Evolutionary conservation across 1,284 basidiomycete genomes (phyloP), one percentile per base, ranked within the genome.

Genomic region (Ceratobasidium sp.): DNA sequence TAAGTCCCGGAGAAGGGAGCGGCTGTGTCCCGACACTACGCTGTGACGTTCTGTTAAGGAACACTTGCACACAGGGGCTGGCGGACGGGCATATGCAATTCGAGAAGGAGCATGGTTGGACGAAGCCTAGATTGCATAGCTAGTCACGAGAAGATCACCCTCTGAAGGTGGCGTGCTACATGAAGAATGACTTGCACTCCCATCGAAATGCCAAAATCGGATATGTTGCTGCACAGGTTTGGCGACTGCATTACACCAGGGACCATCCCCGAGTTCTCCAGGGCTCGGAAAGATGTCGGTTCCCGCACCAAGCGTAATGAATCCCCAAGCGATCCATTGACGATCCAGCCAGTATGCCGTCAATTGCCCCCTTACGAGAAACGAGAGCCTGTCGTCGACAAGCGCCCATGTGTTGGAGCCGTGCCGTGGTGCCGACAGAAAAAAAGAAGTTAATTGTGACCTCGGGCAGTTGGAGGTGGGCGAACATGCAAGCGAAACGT

Each of bases 11-110:
- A 43, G 50, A 15, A 22, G 25, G 31, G 3, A 27, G 35, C 62
- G 62, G 62, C 62, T 67, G 62, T 67, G 62, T 60, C 22, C 62
- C 49, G 49, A 52, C 50, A 50, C 47, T 49, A 22, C 45, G 57
- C 43, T 34, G 45, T 20, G 29, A 53, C 34, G 20, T 67, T 67
- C 62, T 38, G 34, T 60, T 31, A 8, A 67, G 52, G 50, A 67
- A 67, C 32, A 50, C 35, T 32, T 62, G 32, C 2, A 47, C 43
- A 45, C 50, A 40, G 35, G 62, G 42, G 42, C 42, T 20, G 15
- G n/a, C 17, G 22, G 17, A n/a, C 17, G 42, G 42, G 22, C 22
- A 40, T 40, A 40, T 45, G 42, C 42, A 45, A 45, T 45, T 45
- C 5, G 42, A 17, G 38, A 45, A 17, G 22, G 17, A 45, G 42